Percentiles rank a stretch among this genome's conserved stretches.
Evolutionary conservation across 1,284 basidiomycete genomes (phyloP).

Genomic region (Microbotryomycetes sp.): DNA sequence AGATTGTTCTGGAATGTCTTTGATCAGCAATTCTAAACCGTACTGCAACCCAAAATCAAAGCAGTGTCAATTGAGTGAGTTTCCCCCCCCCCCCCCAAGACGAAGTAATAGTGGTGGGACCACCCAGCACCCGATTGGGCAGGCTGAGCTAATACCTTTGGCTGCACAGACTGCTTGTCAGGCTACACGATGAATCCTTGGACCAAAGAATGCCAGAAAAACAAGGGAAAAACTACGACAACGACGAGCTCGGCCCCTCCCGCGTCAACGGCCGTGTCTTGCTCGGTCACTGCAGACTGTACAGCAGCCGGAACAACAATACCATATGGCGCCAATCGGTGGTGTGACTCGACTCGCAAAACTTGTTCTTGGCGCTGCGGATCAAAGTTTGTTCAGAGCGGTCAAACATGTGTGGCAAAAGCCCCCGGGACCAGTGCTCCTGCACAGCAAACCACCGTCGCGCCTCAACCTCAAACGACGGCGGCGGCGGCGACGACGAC

Average conservation of each 20-base stretch:
- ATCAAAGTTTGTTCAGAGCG: background rate
- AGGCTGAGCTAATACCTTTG: no score
- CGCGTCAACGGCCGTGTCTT: background rate
- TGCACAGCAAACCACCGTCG: background rate
- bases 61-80: background rate
- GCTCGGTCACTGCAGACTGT: background rate
- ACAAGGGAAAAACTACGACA: background rate
- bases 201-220: background rate
- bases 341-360: background rate
- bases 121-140: background rate
- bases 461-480: background rate
- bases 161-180: background rate
- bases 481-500: background rate
- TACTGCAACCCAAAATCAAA: background rate
- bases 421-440: background rate
- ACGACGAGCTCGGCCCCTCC: background rate
- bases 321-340: background rate
- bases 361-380: background rate
- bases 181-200: background rate
- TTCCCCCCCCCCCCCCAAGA: background rate
- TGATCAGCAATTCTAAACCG: background rate
- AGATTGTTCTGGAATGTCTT: background rate
- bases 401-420: background rate
- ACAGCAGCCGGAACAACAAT: background rate
- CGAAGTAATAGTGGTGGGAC: background rate